These are phyloP conservation scores for Neonothopanus nambi DNA, from an alignment of 1,284 basidiomycete genomes.

Conservation along the genomic window DNA sequence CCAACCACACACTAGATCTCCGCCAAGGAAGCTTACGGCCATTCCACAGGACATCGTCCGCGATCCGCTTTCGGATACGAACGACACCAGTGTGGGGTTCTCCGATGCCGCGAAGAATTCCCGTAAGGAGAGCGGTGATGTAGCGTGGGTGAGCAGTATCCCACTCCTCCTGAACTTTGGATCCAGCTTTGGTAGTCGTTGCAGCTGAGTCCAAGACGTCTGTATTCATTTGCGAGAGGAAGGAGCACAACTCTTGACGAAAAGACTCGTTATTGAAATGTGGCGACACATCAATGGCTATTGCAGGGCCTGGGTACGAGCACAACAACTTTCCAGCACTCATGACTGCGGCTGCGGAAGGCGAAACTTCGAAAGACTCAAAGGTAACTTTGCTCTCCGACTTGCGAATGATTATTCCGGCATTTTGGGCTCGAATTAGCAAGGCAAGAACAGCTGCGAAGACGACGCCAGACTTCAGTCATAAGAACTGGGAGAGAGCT, in stretches of 20 bases:
- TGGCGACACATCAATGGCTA: conserved; percentile 19
- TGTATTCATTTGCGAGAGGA: no score
- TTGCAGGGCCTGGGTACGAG: conserved; percentile 30
- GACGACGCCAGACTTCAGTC: no score
- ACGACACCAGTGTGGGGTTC: conserved; percentile 23
- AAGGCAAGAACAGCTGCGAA: no score
- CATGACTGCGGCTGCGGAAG: no score
- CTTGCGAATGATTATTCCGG: conserved; percentile 39
- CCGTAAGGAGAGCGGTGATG: conserved; percentile 16
- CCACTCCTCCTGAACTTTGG: conserved; percentile 2
- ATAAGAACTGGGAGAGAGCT: no score
- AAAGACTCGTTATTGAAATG: conserved; percentile 1
- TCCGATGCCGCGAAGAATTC: conserved; percentile 36
- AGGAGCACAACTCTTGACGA: no score
- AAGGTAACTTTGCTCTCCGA: conserved; percentile 26
- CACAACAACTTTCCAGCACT: no score
- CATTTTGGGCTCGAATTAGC: conserved; percentile 44
- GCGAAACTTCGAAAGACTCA: conserved; percentile 44
- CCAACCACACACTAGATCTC: conserved; percentile 43
- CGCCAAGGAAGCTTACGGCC: conserved; percentile 40
- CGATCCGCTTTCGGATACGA: conserved; percentile 39
- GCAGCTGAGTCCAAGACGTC: no score
- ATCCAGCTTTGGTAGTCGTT: no score
- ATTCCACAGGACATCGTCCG: conserved; percentile 44
- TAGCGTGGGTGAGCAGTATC: conserved; percentile 14